These are phyloP conservation scores for Picochlorum costavermella DNA, from an alignment of 139 green algal genomes.

Conservation along the genomic window DNA sequence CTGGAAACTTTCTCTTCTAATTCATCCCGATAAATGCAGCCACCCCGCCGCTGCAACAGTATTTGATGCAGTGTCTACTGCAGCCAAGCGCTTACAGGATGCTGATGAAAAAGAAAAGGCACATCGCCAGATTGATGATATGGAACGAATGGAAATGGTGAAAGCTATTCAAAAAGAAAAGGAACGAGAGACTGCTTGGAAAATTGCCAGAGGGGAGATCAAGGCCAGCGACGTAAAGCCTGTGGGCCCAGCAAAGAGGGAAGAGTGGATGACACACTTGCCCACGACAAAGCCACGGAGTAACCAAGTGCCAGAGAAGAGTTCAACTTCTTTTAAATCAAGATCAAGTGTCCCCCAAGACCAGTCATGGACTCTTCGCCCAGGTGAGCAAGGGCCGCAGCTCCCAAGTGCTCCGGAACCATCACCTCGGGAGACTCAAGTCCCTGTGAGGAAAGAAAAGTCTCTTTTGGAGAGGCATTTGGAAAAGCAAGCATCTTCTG, in stretches of 20 bases:
- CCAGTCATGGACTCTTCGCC: slow-evolving; percentile 61
- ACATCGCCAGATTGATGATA: slow-evolving; percentile 16
- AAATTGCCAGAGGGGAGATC: slow-evolving; percentile 42
- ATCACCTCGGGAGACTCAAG: background rate
- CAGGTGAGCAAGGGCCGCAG: slow-evolving; percentile 28
- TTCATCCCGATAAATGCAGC: slow-evolving; percentile 88
- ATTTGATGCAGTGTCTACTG: slow-evolving; percentile 62
- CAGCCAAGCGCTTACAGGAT: slow-evolving; percentile 56
- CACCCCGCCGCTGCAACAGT: slow-evolving; percentile 63
- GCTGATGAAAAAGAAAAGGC: slow-evolving; percentile 12
- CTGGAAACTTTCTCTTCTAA: slow-evolving; percentile 70
- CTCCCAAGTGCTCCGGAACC: background rate
- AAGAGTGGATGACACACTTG: slow-evolving; percentile 79
- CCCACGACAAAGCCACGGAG: slow-evolving; percentile 27
- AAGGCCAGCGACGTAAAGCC: slow-evolving; percentile 44
- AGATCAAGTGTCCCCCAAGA: slow-evolving; percentile 40
- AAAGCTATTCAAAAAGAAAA: slow-evolving; percentile 34
- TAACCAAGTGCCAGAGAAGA: background rate
- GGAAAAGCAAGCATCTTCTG: slow-evolving; percentile 15
- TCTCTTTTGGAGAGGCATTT: slow-evolving; percentile 62
- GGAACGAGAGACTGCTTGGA: slow-evolving; percentile 6
- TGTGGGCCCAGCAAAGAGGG: slow-evolving; percentile 24
- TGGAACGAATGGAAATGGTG: slow-evolving; percentile 41
- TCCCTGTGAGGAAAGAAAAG: slow-evolving; percentile 36
- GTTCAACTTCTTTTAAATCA: background rate